Conservation (phyloP, 805 yeast species). For the Wickerhamiella cacticola region DNA sequence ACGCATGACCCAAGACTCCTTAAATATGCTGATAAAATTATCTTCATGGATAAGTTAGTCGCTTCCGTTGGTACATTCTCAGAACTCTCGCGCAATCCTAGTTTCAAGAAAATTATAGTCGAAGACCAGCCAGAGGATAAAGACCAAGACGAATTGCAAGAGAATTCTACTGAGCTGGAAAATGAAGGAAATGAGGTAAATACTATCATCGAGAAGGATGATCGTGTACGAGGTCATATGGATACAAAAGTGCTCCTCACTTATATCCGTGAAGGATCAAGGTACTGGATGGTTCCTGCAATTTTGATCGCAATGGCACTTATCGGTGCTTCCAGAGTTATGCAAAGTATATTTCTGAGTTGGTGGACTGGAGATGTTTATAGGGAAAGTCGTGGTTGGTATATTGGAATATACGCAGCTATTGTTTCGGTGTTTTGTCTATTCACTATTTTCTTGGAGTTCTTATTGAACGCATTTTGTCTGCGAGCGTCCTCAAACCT, state of each 20-base stretch:
- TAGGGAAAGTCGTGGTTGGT: slow-evolving; percentile 39
- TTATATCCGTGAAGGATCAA: background rate
- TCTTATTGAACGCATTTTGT: slow-evolving; percentile 34
- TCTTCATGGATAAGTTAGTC: slow-evolving; percentile 36
- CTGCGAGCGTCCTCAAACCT: slow-evolving; percentile 43
- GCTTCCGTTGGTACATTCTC: slow-evolving; percentile 54
- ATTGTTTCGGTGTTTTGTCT: slow-evolving; percentile 39
- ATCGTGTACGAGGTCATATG: background rate
- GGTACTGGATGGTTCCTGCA: too few relatives aligned
- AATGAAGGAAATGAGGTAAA: background rate
- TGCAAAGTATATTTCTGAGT: slow-evolving; percentile 39
- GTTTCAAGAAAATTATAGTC: background rate
- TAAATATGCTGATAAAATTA: slow-evolving; percentile 53
- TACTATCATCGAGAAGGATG: slow-evolving; percentile 33
- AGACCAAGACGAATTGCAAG: background rate
- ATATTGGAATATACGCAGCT: slow-evolving; percentile 53
- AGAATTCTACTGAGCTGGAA: background rate
- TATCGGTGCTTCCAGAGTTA: slow-evolving; percentile 37
- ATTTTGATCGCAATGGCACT: slow-evolving; percentile 21
- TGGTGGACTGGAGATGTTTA: slow-evolving; percentile 63
- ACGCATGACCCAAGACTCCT: slow-evolving; percentile 74
- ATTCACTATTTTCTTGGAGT: background rate
- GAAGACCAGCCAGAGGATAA: too few relatives aligned
- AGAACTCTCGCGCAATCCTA: slow-evolving; percentile 31
- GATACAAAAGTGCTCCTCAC: background rate